Base-by-base conservation (phyloP, 2,329 filamentous ascomycete species). In the Botrytis byssoidea region DNA sequence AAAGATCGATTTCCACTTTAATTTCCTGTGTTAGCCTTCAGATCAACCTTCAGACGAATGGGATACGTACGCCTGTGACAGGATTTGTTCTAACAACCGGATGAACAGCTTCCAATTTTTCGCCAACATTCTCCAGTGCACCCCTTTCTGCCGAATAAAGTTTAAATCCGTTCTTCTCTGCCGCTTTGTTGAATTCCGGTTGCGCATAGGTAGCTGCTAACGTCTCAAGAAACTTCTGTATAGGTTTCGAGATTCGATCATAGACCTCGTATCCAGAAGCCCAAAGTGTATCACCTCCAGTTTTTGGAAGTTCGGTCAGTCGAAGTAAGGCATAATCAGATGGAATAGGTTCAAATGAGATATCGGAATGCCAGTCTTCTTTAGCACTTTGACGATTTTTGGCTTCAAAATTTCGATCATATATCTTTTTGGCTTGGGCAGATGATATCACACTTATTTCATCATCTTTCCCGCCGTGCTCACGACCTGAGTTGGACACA, bases 211-310 rank as follows among this genome's bases (percentile, higher is more conserved):
- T 88, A 7, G 85, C 89, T 0, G 88, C 90, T 16, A 91, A 81
- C 0, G 81, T 81, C 73, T 91, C 89, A 29, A 91, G 83, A 79
- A 91, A 91, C 42, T 82, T 82, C 74, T 88, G 88, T 68, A 87
- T 86, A 0, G 87, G 83, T 3, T 83, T 82, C 3, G 87, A 89
- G 74, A 92, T 84, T 35, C 88, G 86, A 77, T 92, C 90, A 78
- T 91, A 92, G 14, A 91, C 81, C 77, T 92, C 89, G 78, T 91
- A 91, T 0, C 89, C 89, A 1, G 88, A 90, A 0, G 89, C 90
- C 89, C 89, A 92, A 10, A 92, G 85, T 0, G 90, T 91, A 80
- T 88, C 79, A 82, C 79, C 80, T 35, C 79, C 80, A 29, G 77
- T 79, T 51, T 78, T 78, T 10, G 80, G 80, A 14, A 81, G 63